Evolutionary conservation across 169 alveolate species (phyloP), one percentile per base, ranked within the genome.

Genomic region (Cryptosporidium parvum): DNA sequence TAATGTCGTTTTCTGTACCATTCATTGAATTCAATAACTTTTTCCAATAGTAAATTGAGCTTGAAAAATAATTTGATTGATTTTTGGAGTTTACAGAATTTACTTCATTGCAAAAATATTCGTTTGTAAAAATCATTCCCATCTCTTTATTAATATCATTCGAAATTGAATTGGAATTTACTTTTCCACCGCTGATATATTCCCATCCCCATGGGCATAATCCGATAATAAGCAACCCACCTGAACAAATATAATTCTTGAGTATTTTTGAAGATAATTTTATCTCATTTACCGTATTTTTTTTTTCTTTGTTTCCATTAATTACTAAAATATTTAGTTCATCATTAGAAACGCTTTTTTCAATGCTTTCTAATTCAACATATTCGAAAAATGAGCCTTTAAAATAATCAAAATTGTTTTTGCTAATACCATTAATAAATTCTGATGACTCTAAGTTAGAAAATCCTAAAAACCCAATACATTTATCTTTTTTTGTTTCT

Each of bases 191-290:
- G 12, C 23, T 42, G 5, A 21, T 37, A 39, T 59, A 59, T 65
- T 80, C 89, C 89, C 89, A 80, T 18, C 89, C 89, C 89, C 89
- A 80, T 0, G 89, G 89, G 18, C 89, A 80, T n/a, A 61, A 23
- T 37, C 80, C 89, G 26, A 80, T 33, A 16, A 80, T 65, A 37
- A 80, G 23, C 29, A 80, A 21, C 12, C 45, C 45, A 23, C 75
- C 89, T n/a, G 31, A 21, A 39, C 12, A 62, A 80, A 80, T 51
- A 35, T 29, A 80, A 23, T 35, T 48, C 16, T 42, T 39, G 6
- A 80, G 68, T 35, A 62, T 42, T 39, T 65, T 70, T 29, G 75
- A 37, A 48, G 61, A 80, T 26, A 29, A 26, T 14, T 18, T 26
- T 14, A 42, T 29, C 37, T 80, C 69, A 59, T 65, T 21, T 26